A percentile compares a stretch with the other conserved stretches of the same genome.
phyloP scores from a whole-genome alignment of 148 eudicot species.

The Cornus kousa region DNA sequence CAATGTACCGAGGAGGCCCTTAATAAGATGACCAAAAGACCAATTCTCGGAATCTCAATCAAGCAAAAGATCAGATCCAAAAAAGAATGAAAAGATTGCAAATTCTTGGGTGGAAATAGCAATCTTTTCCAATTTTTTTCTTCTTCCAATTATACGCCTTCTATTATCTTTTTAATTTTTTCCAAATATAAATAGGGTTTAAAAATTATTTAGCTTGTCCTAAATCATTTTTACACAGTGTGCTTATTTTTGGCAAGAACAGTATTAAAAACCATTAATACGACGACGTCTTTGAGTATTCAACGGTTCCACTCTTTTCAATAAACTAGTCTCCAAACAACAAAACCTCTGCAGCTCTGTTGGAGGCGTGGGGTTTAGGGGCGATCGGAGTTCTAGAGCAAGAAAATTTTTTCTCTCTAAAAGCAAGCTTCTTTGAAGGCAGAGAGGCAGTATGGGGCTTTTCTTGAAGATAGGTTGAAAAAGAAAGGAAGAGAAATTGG shows the following conservation, averaged over 20 bases:
- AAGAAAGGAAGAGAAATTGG: not conserved
- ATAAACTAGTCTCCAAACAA: not conserved
- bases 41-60: too few species aligned
- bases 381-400: not conserved
- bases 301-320: not conserved
- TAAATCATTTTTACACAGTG: too few species aligned
- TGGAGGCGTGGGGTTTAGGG: not conserved
- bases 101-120: not conserved
- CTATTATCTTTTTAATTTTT: too few species aligned
- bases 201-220: too few species aligned
- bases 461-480: conserved; percentile 14
- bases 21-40: too few species aligned
- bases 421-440: not conserved
- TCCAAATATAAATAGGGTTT: too few species aligned
- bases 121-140: too few species aligned
- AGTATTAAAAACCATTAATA: too few species aligned
- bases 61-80: too few species aligned
- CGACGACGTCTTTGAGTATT: not conserved
- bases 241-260: not conserved
- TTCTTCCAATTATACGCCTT: not conserved
- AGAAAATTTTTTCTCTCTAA: not conserved
- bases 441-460: not conserved
- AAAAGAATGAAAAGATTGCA: not conserved
- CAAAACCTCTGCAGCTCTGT: not conserved
- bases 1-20: too few species aligned